Base-by-base conservation (phyloP, 2,329 filamentous ascomycete species). In the Aspergillus costaricaensis region DNA sequence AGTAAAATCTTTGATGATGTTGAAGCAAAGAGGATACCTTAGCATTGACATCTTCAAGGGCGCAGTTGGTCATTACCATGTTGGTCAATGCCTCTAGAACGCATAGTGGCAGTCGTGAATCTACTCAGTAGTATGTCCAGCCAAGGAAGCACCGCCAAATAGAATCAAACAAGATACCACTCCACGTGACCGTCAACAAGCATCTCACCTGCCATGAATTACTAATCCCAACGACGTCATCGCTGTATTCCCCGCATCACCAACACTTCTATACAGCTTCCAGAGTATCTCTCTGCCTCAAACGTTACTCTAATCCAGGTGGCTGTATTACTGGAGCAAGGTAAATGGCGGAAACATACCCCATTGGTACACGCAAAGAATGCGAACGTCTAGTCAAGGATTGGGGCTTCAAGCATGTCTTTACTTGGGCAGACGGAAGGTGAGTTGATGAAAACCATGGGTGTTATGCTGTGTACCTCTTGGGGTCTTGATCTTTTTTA, bases 381-480 rank as follows among this genome's bases (percentile, higher is more conserved):
- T 82, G 83, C 57, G 85, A 87, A 70, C 69, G 71, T 39, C 73
- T 84, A 61, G 85, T 88, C 8, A 76, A 78, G 39, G 78, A 79
- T 8, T 87, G 85, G 85, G 86, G 86, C 1, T 88, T 87, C 71
- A 63, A 65, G 9, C 80, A 83, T 65, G 83, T 87, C 66, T 88
- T 87, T 66, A 87, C 85, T 4, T 88, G 85, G 85, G 81, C 80
- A 1, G 85, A 88, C 71, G 74, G 81, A 52, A 82, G 83, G 84
- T 86, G 77, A 65, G 77, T 43, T 14, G n/a, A 14, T 5, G 4
- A 2, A 36, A 36, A 41, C 38, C 21, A 14, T 14, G 36, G 32
- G 21, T 27, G 15, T n/a, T 10, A 8, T 23, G 1, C 32, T 36
- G 1, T 15, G 12, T 36, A 36, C 5, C 4, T 36, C 0, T 36